Evolutionary conservation across 2,329 filamentous ascomycete species (phyloP).

Genomic region (Stemphylium vesicarium): DNA sequence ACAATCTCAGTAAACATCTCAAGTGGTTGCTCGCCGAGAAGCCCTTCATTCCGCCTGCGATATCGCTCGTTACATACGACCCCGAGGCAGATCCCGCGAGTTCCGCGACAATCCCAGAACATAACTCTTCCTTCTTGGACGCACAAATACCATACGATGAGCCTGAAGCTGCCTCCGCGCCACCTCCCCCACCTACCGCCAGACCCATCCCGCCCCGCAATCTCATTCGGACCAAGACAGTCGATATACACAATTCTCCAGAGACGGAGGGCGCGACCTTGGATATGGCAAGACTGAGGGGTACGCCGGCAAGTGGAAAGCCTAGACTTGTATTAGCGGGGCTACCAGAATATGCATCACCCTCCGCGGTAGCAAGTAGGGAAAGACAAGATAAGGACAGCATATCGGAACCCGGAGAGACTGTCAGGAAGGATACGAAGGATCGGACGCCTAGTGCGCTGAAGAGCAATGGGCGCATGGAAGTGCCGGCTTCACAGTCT

Average conservation of each 20-base stretch:
- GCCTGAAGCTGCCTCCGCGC: conserved; percentile 14
- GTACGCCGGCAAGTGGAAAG: conserved; percentile 52
- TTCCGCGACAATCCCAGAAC: conserved; percentile 29
- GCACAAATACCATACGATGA: conserved; percentile 30
- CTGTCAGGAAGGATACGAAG: neutral
- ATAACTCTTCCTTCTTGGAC: conserved; percentile 11
- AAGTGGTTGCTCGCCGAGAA: conserved; percentile 56
- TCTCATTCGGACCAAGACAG: conserved; percentile 26
- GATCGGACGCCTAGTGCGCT: neutral
- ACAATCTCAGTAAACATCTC: conserved; percentile 58
- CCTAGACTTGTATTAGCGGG: conserved; percentile 43
- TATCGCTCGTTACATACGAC: conserved; percentile 38
- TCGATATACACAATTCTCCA: conserved; percentile 35
- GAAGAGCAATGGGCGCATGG: conserved; percentile 3
- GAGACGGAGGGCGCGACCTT: conserved; percentile 8
- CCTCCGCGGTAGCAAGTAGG: conserved; percentile 7
- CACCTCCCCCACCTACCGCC: conserved; percentile 19
- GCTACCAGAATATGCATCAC: conserved; percentile 21
- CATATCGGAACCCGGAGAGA: neutral
- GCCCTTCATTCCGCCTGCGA: conserved; percentile 52
- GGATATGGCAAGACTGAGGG: conserved; percentile 54
- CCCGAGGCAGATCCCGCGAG: conserved; percentile 29
- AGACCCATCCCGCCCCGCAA: conserved; percentile 27
- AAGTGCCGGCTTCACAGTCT: conserved; percentile 14
- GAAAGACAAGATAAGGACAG: conserved; percentile 5